These are phyloP conservation scores for Aegilops umbellulata DNA, from an alignment of 176 grass and related monocot species.

Conservation along the genomic window DNA sequence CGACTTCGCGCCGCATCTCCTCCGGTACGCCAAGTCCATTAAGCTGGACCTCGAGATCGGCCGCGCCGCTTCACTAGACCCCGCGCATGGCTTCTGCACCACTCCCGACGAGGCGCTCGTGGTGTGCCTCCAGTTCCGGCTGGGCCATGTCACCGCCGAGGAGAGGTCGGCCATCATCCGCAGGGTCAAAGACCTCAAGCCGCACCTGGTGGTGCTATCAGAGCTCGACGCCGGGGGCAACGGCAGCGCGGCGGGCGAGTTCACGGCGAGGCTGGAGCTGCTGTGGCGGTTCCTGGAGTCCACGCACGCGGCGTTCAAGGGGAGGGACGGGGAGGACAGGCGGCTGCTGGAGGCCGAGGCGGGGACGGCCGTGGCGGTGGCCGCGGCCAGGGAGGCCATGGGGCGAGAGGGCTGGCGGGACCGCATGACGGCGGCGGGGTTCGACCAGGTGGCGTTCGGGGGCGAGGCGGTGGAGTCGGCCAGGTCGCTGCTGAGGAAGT, in stretches of 20 bases:
- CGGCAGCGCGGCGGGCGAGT: constrained; percentile 41
- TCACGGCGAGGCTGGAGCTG: constrained; percentile 57
- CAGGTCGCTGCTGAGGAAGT: constrained; percentile 78
- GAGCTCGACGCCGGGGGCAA: constrained; percentile 55
- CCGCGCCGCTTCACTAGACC: constrained; percentile 18
- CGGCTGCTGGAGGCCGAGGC: constrained; percentile 72
- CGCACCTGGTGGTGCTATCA: constrained; percentile 76
- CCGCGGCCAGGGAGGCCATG: constrained; percentile 20
- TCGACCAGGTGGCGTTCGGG: constrained; percentile 64
- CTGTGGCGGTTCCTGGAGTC: constrained; percentile 91
- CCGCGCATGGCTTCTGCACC: neutral
- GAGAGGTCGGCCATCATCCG: constrained; percentile 47
- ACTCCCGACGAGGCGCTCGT: constrained; percentile 49
- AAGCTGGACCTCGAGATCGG: constrained; percentile 63
- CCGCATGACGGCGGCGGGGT: constrained; percentile 61
- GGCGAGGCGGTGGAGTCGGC: constrained; percentile 67
- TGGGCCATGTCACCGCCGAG: constrained; percentile 32
- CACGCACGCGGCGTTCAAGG: constrained; percentile 79
- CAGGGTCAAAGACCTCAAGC: constrained; percentile 51
- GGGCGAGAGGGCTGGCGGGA: constrained; percentile 63
- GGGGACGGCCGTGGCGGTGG: constrained; percentile 26
- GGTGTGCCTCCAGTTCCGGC: constrained; percentile 80
- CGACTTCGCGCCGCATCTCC: constrained; percentile 77
- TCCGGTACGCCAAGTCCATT: constrained; percentile 88
- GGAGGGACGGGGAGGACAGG: constrained; percentile 67